A percentile compares a stretch with the other conserved stretches of the same genome.
These are phyloP conservation scores for Uronychia setigera DNA, from an alignment of 73 alveolate species.

Conservation along the genomic window DNA sequence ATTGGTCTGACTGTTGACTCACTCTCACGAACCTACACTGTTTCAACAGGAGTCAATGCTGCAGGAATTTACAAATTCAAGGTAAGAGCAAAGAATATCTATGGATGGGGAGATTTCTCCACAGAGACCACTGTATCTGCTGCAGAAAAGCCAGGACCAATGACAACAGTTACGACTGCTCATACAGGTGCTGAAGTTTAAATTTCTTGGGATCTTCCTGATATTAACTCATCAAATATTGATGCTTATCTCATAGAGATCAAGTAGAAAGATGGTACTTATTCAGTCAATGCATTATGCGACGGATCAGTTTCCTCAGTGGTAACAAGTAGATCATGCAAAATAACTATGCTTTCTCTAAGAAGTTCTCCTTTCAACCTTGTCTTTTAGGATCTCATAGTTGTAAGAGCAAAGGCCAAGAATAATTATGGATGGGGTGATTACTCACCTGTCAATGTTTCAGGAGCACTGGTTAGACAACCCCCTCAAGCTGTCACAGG, in stretches of 20 bases:
- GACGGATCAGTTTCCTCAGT: conserved; percentile 19
- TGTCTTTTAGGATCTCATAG: conserved; percentile 28
- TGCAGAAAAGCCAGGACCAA: conserved; percentile 33
- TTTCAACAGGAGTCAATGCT: background rate
- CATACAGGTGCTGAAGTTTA: conserved; percentile 24
- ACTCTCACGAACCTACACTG: background rate
- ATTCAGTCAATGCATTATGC: conserved; percentile 18
- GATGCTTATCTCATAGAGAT: conserved; percentile 25
- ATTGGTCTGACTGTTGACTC: conserved; percentile 11
- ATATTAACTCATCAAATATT: conserved; percentile 27
- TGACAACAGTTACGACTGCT: conserved; percentile 19
- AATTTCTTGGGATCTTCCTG: conserved; percentile 56
- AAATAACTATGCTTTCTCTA: conserved; percentile 26
- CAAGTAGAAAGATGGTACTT: background rate
- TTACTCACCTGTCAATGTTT: conserved; percentile 6
- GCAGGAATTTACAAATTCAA: conserved; percentile 21
- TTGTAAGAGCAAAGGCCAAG: conserved; percentile 39
- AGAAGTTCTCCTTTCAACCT: conserved; percentile 43
- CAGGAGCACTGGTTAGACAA: conserved; percentile 34
- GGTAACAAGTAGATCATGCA: conserved; percentile 10
- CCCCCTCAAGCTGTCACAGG: conserved; percentile 3
- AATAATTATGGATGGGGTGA: conserved; percentile 32
- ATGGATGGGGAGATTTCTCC: conserved; percentile 40
- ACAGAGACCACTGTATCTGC: conserved; percentile 27
- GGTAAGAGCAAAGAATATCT: conserved; percentile 55